A percentile compares a stretch with the other conserved stretches of the same genome.
Evolutionary conservation across 2,329 filamentous ascomycete genomes (phyloP).

Genomic region (Fusarium chaquense): DNA sequence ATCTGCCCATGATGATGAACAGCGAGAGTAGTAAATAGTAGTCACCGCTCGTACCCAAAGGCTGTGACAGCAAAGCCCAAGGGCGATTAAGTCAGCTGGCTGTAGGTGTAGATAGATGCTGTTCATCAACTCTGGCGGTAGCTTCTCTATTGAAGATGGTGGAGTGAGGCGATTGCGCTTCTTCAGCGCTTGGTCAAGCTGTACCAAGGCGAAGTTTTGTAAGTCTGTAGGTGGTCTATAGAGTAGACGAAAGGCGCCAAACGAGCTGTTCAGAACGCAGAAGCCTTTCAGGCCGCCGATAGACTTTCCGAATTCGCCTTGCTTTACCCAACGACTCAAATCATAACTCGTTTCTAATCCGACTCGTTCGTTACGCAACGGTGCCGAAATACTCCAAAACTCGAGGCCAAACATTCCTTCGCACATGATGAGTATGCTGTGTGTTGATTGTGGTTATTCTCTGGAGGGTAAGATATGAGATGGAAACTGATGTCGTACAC

Average conservation of each 20-base stretch:
- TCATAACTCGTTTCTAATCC: background rate
- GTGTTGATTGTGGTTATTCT: background rate
- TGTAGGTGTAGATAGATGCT: background rate
- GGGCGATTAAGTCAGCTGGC: background rate
- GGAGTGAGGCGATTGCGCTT: background rate
- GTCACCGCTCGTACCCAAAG: background rate
- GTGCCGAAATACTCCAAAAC: background rate
- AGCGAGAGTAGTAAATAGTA: background rate
- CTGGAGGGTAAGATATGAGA: background rate
- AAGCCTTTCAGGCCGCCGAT: background rate
- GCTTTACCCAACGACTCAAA: background rate
- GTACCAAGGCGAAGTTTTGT: background rate
- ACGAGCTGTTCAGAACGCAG: background rate
- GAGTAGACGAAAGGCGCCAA: background rate
- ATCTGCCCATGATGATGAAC: background rate
- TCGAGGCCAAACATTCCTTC: background rate
- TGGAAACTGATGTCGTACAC: background rate
- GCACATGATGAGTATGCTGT: background rate
- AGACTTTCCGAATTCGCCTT: background rate
- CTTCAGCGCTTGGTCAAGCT: background rate
- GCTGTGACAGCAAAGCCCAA: background rate
- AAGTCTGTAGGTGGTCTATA: background rate
- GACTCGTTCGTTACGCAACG: background rate
- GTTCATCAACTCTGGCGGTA: background rate
- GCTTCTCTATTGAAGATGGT: background rate